Evolutionary conservation across 768 basidiomycete genomes (phyloP).

Genomic region (Gyrodon lividus): DNA sequence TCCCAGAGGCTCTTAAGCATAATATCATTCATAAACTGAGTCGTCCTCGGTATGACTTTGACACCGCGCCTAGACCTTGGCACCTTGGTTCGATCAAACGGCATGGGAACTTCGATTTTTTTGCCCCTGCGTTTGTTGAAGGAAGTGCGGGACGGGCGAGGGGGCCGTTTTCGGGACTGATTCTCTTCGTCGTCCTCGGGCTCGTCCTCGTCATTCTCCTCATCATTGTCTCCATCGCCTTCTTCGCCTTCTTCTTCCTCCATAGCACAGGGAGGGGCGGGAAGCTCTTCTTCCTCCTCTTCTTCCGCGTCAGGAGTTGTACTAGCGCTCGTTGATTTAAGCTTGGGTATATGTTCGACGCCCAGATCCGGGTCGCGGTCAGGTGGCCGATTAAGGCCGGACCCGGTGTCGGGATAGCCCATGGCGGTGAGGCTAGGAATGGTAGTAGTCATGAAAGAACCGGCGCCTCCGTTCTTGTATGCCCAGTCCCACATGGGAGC

Average conservation of each 20-base stretch:
- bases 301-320: slow-evolving; percentile 34
- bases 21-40: background rate
- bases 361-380: slow-evolving; percentile 1
- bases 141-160: background rate
- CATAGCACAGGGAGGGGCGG: slow-evolving; percentile 50
- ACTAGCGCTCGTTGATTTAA: slow-evolving; percentile 6
- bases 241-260: slow-evolving; percentile 62
- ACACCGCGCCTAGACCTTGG: slow-evolving; percentile 21
- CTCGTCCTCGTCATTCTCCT: slow-evolving; percentile 8
- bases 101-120: slow-evolving; percentile 14
- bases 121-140: background rate
- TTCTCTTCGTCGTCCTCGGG: background rate
- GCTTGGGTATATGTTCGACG: background rate
- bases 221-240: slow-evolving; percentile 21
- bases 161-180: background rate
- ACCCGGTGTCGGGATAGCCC: background rate
- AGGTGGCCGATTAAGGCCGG: slow-evolving; percentile 9
- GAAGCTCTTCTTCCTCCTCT: slow-evolving; percentile 42
- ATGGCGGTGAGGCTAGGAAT: slow-evolving; percentile 4
- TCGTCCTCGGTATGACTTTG: background rate
- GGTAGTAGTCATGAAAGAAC: slow-evolving; percentile 17
- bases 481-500: slow-evolving; percentile 89
- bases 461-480: slow-evolving; percentile 41
- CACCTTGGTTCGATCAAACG: slow-evolving; percentile 15
- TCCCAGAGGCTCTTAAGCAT: slow-evolving; percentile 16